Percentiles rank a stretch among this genome's conserved stretches.
These are phyloP conservation scores for Tulasnella sp. DNA, from an alignment of 768 basidiomycete species.

Conservation along the genomic window DNA sequence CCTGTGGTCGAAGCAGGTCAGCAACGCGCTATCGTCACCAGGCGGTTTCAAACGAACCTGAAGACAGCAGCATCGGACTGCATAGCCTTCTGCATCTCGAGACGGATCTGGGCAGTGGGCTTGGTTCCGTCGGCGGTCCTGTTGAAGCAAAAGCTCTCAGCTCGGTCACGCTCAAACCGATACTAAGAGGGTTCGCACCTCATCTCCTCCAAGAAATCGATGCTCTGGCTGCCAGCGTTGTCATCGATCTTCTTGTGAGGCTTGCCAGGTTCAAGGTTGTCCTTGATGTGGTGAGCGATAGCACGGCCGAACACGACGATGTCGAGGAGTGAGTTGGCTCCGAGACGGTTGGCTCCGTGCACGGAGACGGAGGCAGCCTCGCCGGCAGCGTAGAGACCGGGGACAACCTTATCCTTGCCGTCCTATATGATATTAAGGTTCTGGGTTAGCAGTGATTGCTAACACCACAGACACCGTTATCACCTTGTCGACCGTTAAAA, in stretches of 20 bases:
- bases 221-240: slow-evolving; percentile 73
- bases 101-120: slow-evolving; percentile 80
- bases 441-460: background rate
- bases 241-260: slow-evolving; percentile 83
- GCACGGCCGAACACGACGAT: slow-evolving; percentile 99
- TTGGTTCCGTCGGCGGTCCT: slow-evolving; percentile 73
- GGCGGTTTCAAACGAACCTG: slow-evolving; percentile 41
- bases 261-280: slow-evolving; percentile 80
- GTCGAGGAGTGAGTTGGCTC: slow-evolving; percentile 97
- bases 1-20: slow-evolving; percentile 33
- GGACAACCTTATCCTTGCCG: slow-evolving; percentile 90
- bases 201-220: slow-evolving; percentile 84
- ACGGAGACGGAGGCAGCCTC: slow-evolving; percentile 99
- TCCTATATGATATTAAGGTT: slow-evolving; percentile 32
- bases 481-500: slow-evolving; percentile 71
- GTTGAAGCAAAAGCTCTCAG: slow-evolving; percentile 14
- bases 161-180: background rate
- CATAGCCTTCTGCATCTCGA: slow-evolving; percentile 99
- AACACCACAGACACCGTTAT: slow-evolving; percentile 9
- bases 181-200: slow-evolving; percentile 35
- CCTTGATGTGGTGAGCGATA: slow-evolving; percentile 95
- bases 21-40: background rate
- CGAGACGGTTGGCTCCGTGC: slow-evolving; percentile 98
- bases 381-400: slow-evolving; percentile 95
- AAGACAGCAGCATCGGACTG: slow-evolving; percentile 97